Base-by-base conservation (phyloP, 1,284 basidiomycete species). In the Ustilago esculenta region DNA sequence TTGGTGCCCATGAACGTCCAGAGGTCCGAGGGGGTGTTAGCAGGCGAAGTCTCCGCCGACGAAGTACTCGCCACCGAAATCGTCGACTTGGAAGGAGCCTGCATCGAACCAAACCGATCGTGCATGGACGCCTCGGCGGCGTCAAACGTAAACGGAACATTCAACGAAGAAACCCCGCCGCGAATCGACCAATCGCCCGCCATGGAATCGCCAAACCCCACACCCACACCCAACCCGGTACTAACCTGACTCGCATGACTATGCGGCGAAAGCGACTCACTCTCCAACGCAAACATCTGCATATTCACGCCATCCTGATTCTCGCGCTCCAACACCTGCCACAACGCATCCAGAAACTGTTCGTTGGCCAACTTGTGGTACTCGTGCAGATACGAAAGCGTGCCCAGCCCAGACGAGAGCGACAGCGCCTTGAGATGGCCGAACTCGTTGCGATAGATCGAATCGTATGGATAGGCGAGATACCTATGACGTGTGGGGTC, bases 281-380 rank as follows among this genome's bases (percentile, higher is more conserved):
- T 61, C n/a, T 71, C 68, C 32, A 71, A 54, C 5, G 68, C 63
- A 46, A 71, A 71, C 57, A 65, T 63, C 21, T 65, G 63, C 57
- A 65, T 71, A 40, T 68, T 63, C 45, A 45, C 65, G 36, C 54
- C 57, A 21, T 70, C 67, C 45, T 70, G 67, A 12, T 64, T 64
- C 20, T 70, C 67, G 5, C 68, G 63, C 18, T 71, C 68, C 25
- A 71, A 51, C 1, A 71, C 68, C 25, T 71, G 68, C 68, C 68
- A 71, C 17, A 71, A 43, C 8, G 68, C 68, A 30, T 71, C 68
- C 21, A 71, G 68, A 32, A 71, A 66, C 25, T 71, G 68, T 40
- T 71, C 68, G 48, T 71, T 71, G 29, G 68, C 68, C 21, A 71
- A 47, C 36, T 71, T 71, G 54, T 71, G 68, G 36, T 71, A 71